Percentiles rank a stretch among this genome's conserved stretches.
phyloP scores from a whole-genome alignment of 148 eudicot species.

The Arbutus unedo region DNA sequence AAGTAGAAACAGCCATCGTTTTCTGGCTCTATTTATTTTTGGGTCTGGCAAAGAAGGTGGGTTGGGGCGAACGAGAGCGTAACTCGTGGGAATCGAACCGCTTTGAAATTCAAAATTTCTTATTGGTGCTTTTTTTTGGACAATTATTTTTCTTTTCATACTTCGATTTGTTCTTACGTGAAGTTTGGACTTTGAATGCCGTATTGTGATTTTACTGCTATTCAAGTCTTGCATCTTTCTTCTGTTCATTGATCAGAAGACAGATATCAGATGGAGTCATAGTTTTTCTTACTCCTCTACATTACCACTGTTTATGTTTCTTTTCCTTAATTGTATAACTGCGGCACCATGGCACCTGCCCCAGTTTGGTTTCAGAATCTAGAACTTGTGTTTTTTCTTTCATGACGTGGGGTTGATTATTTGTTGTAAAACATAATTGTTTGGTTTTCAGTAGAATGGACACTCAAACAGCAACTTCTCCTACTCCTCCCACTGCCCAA shows the following conservation, averaged over 20 bases:
- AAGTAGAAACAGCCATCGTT: neutral
- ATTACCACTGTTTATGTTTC: neutral
- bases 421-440: slow-evolving; percentile 8
- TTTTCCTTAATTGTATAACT: neutral
- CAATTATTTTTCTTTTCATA: neutral
- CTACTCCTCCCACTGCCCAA: slow-evolving; percentile 40
- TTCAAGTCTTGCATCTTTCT: neutral
- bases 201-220: neutral
- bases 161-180: neutral
- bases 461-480: slow-evolving; percentile 25
- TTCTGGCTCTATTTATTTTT: neutral
- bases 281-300: neutral
- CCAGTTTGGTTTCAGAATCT: neutral
- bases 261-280: neutral
- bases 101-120: neutral
- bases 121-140: neutral
- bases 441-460: slow-evolving; percentile 35
- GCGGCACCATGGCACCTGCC: neutral
- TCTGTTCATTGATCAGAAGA: neutral
- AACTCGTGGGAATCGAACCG: no score
- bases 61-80: no score
- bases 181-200: neutral
- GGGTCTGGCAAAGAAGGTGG: neutral
- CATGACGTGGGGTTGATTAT: neutral
- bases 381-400: neutral